These are phyloP conservation scores for Fusarium redolens DNA, from an alignment of 2,329 filamentous ascomycete genomes.

Conservation along the genomic window DNA sequence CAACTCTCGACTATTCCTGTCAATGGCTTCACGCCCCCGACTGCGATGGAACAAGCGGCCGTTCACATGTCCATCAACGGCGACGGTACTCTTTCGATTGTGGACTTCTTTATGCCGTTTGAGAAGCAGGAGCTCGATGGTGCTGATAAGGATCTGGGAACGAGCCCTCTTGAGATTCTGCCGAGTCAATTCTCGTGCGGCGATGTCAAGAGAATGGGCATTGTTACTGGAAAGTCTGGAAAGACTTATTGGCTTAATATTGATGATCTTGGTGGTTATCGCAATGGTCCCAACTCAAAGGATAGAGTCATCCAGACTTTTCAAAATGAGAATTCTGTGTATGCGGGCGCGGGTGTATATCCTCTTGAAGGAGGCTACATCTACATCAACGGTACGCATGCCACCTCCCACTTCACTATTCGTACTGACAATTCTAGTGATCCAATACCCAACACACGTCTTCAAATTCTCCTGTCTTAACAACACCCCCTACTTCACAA, in stretches of 20 bases:
- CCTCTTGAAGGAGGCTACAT: slow-evolving; percentile 62
- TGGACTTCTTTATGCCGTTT: slow-evolving; percentile 67
- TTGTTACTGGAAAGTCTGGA: slow-evolving; percentile 63
- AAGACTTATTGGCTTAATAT: slow-evolving; percentile 59
- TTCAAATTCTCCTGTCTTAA: slow-evolving; percentile 67
- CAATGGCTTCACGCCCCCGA: slow-evolving; percentile 52
- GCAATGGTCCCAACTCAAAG: slow-evolving; percentile 50
- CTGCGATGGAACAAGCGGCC: slow-evolving; percentile 58
- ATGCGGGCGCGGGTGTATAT: slow-evolving; percentile 60
- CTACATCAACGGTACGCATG: slow-evolving; percentile 54
- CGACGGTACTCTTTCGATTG: slow-evolving; percentile 56
- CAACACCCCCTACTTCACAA: slow-evolving; percentile 64
- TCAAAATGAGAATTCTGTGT: slow-evolving; percentile 58
- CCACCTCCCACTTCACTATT: rapidly evolving
- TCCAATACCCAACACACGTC: slow-evolving; percentile 64
- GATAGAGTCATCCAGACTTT: slow-evolving; percentile 60
- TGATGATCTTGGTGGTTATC: slow-evolving; percentile 55
- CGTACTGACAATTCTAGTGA: slow-evolving; percentile 49
- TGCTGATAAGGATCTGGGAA: slow-evolving; percentile 63
- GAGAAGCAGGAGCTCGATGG: slow-evolving; percentile 63
- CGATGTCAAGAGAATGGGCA: slow-evolving; percentile 58
- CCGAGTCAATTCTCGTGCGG: slow-evolving; percentile 57
- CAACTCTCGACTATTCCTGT: slow-evolving; percentile 53
- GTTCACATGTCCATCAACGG: slow-evolving; percentile 56
- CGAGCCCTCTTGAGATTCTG: slow-evolving; percentile 57